Evolutionary conservation across 1,284 basidiomycete genomes (phyloP).

Genomic region (Boletus semigastroideus): DNA sequence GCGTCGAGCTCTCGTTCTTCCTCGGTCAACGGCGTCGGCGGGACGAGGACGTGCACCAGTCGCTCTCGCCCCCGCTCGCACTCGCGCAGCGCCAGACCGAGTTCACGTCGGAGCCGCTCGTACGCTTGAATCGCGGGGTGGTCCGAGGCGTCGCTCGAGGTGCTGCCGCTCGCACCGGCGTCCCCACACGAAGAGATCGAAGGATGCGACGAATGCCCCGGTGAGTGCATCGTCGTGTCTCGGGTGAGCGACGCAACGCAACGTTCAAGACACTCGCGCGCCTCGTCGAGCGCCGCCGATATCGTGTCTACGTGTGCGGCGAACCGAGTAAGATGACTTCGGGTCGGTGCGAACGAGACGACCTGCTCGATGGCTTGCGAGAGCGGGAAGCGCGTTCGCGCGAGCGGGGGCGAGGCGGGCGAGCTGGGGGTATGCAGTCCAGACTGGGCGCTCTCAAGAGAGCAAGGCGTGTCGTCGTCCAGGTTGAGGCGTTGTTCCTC

Average conservation of each 20-base stretch:
- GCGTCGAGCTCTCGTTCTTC: slow-evolving; percentile 5
- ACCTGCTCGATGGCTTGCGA: slow-evolving; percentile 29
- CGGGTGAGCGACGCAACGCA: slow-evolving; percentile 57
- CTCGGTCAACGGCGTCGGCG: slow-evolving; percentile 36
- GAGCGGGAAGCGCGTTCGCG: slow-evolving; percentile 18
- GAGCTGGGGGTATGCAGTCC: slow-evolving; percentile 14
- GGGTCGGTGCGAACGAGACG: slow-evolving; percentile 67
- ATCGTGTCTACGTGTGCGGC: slow-evolving; percentile 71
- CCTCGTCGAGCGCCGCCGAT: slow-evolving; percentile 62
- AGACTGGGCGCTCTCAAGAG: slow-evolving; percentile 10
- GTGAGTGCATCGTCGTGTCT: slow-evolving; percentile 20
- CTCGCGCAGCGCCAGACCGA: slow-evolving; percentile 71
- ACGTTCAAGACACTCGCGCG: slow-evolving; percentile 57
- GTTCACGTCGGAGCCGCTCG: slow-evolving; percentile 68
- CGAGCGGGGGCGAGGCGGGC: slow-evolving; percentile 10
- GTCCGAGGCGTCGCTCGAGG: slow-evolving; percentile 22
- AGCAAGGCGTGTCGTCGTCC: slow-evolving; percentile 10
- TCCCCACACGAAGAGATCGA: slow-evolving; percentile 16
- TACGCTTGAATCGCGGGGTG: slow-evolving; percentile 62
- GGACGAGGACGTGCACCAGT: slow-evolving; percentile 56
- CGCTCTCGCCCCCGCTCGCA: slow-evolving; percentile 74
- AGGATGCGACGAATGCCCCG: slow-evolving; percentile 25
- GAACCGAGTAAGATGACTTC: slow-evolving; percentile 62
- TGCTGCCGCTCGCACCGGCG: neutral
- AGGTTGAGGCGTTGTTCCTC: slow-evolving; percentile 36